A percentile compares a stretch with the other conserved stretches of the same genome.
Evolutionary conservation across 441 rosid genomes (phyloP).

Genomic region (Mallotus japonicus): DNA sequence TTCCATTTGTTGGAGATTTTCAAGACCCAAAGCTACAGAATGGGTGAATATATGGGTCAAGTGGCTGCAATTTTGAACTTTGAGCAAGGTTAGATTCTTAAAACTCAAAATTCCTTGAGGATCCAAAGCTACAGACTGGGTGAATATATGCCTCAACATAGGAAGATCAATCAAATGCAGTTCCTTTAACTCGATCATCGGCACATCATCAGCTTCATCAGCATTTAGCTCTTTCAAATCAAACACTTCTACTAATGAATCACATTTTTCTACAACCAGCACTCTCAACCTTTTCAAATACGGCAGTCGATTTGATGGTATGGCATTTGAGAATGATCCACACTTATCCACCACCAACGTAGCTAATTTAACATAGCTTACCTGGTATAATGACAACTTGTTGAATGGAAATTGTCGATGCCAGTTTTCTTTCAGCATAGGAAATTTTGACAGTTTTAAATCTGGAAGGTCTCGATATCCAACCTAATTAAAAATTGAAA

Average conservation of each 20-base stretch:
- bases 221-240: no score
- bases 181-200: no score
- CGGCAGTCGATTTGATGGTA: slow-evolving; percentile 7
- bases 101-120: no score
- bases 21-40: slow-evolving; percentile 15
- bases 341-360: slow-evolving; percentile 15
- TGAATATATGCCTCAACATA: no score
- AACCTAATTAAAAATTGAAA: slow-evolving; percentile 7
- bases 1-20: neutral
- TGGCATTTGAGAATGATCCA: neutral
- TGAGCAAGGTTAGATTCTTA: slow-evolving; percentile 13
- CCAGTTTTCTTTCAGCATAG: no score
- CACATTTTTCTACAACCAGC: slow-evolving; percentile 20
- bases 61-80: slow-evolving; percentile 19
- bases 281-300: neutral
- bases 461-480: neutral
- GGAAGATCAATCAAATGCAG: no score
- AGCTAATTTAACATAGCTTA: no score
- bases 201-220: no score
- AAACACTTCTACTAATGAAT: neutral
- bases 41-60: slow-evolving; percentile 24
- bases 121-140: no score
- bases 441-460: slow-evolving; percentile 21
- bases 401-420: no score
- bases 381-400: no score